Conservation (phyloP, 129 eudicot genomes). For the carrot (Daucus carota) region DH1_v3.0 NC_030383.2:48700001-48700500, state of each 20-base stretch:
- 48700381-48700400: slow-evolving; percentile 81
- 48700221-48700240: slow-evolving; percentile 91
- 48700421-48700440: slow-evolving; percentile 81
- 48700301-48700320: slow-evolving; percentile 90
- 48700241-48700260: slow-evolving; percentile 67
- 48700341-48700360: slow-evolving; percentile 99
- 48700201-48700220: slow-evolving; percentile 56
- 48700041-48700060: slow-evolving; percentile 57
- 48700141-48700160: slow-evolving; percentile 49
- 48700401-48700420: slow-evolving; percentile 79
- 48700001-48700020: slow-evolving; percentile 33
- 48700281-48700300: slow-evolving; percentile 49
- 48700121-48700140: slow-evolving; percentile 61
- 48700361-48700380: slow-evolving; percentile 94
- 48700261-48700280: slow-evolving; percentile 68
- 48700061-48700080: slow-evolving; percentile 59
- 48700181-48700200: slow-evolving; percentile 50
- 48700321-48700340: slow-evolving; percentile 84
- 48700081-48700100: slow-evolving; percentile 59
- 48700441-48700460: slow-evolving; percentile 61
- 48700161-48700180: slow-evolving; percentile 60
- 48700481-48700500: slow-evolving; percentile 90
- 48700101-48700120: slow-evolving; percentile 73
- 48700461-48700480: slow-evolving; percentile 69
- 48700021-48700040: slow-evolving; percentile 45